Percentiles rank a stretch among this genome's conserved stretches.
Evolutionary conservation across 768 basidiomycete genomes (phyloP).

Genomic region (Lyophyllum semitale): DNA sequence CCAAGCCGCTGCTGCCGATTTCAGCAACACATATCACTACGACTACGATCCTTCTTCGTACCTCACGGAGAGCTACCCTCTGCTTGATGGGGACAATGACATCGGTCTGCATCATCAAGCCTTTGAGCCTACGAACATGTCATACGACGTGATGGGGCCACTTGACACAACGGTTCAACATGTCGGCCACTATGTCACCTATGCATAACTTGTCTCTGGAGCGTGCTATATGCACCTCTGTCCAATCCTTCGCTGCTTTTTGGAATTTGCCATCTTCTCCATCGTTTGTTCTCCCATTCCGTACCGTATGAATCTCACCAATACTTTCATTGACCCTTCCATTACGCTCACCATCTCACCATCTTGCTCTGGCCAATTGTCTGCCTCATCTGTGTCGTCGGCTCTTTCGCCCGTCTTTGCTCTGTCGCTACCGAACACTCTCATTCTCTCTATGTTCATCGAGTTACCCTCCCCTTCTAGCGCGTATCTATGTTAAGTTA

Average conservation of each 20-base stretch:
- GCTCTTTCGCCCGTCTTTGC: background rate
- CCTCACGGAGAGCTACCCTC: slow-evolving; percentile 16
- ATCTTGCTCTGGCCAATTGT: slow-evolving; percentile 3
- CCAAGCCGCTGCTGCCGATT: slow-evolving; percentile 6
- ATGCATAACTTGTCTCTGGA: slow-evolving; percentile 6
- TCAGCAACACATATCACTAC: slow-evolving; percentile 15
- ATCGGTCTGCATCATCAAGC: slow-evolving; percentile 13
- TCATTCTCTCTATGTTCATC: background rate
- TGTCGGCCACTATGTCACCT: slow-evolving; percentile 5
- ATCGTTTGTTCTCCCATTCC: background rate
- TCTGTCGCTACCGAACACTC: slow-evolving; percentile 13
- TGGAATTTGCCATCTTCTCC: background rate
- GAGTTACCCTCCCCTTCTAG: background rate
- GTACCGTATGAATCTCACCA: background rate
- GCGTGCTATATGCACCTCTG: background rate
- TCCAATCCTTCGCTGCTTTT: slow-evolving; percentile 8
- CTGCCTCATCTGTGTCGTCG: background rate
- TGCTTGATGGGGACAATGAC: slow-evolving; percentile 15
- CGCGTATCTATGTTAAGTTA: slow-evolving; percentile 13
- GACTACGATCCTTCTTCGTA: slow-evolving; percentile 11
- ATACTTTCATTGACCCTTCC: background rate
- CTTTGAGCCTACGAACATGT: slow-evolving; percentile 11
- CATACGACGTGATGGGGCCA: slow-evolving; percentile 10
- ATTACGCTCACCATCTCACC: background rate
- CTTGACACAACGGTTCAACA: slow-evolving; percentile 5